Base-by-base conservation (phyloP, 2,329 filamentous ascomycete genomes). In the Xylaria sp. region DNA sequence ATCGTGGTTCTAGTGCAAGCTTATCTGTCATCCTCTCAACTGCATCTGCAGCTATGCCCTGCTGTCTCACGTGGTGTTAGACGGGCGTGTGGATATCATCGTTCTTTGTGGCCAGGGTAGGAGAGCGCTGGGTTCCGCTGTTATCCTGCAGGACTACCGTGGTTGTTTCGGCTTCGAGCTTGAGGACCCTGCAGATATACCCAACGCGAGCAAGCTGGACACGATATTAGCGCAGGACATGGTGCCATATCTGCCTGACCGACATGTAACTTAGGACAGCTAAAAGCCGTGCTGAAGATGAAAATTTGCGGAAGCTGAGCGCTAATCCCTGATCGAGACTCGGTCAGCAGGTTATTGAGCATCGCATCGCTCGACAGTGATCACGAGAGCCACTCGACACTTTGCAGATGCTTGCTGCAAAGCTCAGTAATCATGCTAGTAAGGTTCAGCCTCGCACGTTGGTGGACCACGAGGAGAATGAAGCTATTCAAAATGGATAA, bases 401-500 rank as follows among this genome's bases (percentile, higher is more conserved):
- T 9, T 4, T 23, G 33, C 10, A 11, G 36, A 26, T 42, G 17
- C 36, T 42, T 57, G 33, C 36, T 26, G 13, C 13, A 17, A 42
- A 57, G 5, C 31, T 36, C 33, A 26, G 13, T 40, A 17, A 23
- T 57, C 33, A 40, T 57, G 36, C 5, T 26, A 38, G 17, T 5
- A 42, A 57, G 28, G 31, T 10, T 23, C 33, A 33, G 51, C 31
- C n/a, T 54, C n/a, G 0, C 26, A 33, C n/a, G 26, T 40, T 36
- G 31, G 31, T 23, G 3, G 26, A 60, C 38, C n/a, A 38, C 40
- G 9, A 49, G 42, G 20, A 13, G 42, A 38, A 20, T 15, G 28
- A 54, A 62, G 49, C 59, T 44, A 23, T 59, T 48, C 57, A 10
- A 5, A 33, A 59, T 26, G n/a, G 42, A 36, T 46, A 9, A n/a